These are phyloP conservation scores for Gnaphalium uliginosum DNA, from an alignment of 129 eudicot genomes.

Conservation along the genomic window DNA sequence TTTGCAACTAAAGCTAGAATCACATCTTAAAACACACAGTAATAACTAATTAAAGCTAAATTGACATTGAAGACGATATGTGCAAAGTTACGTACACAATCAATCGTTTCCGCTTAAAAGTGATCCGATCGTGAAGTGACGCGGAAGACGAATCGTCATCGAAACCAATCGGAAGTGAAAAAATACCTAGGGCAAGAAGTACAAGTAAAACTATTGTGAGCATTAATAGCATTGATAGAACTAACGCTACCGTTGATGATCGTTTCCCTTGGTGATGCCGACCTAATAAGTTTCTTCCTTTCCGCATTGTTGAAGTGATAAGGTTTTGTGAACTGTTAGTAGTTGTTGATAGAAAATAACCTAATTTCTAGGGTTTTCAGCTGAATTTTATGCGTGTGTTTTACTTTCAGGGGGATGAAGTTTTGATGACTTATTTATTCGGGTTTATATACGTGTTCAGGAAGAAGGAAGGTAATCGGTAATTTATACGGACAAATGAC, in stretches of 20 bases:
- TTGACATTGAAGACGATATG: neutral
- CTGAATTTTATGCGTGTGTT: slow-evolving; percentile 5
- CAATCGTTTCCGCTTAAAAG: slow-evolving; percentile 54
- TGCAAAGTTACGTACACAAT: slow-evolving; percentile 38
- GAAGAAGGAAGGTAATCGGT: slow-evolving; percentile 17
- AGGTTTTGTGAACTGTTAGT: neutral
- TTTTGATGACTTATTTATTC: slow-evolving; percentile 17
- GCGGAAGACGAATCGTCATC: slow-evolving; percentile 35
- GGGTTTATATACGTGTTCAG: slow-evolving; percentile 1
- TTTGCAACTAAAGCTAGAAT: neutral
- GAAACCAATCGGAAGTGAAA: slow-evolving; percentile 68
- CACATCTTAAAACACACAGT: neutral
- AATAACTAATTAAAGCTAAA: neutral
- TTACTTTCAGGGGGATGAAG: neutral
- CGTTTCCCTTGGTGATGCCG: slow-evolving; percentile 78
- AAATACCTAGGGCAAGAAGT: slow-evolving; percentile 86
- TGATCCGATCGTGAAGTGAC: slow-evolving; percentile 44
- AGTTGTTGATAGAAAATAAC: neutral
- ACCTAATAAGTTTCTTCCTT: slow-evolving; percentile 39
- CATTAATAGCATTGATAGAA: slow-evolving; percentile 78
- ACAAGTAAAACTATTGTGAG: slow-evolving; percentile 68
- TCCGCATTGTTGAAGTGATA: slow-evolving; percentile 47
- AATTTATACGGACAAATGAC: neutral
- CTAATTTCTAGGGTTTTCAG: slow-evolving; percentile 29
- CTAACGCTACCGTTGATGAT: slow-evolving; percentile 75